Evolutionary conservation across 441 rosid genomes (phyloP).

Genomic region (Populus hybrid): DNA sequence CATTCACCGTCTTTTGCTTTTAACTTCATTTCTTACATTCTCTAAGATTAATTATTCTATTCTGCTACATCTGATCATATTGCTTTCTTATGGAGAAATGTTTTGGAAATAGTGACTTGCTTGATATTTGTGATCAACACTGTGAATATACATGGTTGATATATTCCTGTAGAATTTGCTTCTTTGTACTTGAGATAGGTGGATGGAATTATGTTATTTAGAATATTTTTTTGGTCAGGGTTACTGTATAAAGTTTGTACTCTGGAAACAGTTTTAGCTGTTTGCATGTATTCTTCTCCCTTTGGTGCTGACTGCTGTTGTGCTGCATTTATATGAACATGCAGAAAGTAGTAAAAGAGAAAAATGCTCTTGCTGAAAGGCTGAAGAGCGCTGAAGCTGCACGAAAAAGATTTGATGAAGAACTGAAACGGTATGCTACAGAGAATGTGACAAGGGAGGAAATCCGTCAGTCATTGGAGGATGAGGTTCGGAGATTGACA

Average conservation of each 20-base stretch:
- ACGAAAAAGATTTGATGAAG: slow-evolving; percentile 90
- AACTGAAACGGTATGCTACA: slow-evolving; percentile 72
- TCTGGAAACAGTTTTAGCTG: slow-evolving; percentile 11
- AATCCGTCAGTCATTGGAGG: slow-evolving; percentile 84
- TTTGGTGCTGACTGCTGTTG: background rate
- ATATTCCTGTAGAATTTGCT: background rate
- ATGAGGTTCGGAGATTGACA: slow-evolving; percentile 76
- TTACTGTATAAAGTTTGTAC: background rate
- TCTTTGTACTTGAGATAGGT: background rate
- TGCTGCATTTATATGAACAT: slow-evolving; percentile 21
- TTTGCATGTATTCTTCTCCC: slow-evolving; percentile 3
- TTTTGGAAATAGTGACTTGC: background rate
- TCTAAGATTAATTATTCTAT: background rate
- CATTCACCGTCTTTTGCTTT: background rate
- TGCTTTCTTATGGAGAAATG: background rate
- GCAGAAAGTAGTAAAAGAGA: slow-evolving; percentile 93
- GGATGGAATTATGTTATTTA: background rate
- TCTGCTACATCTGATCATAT: background rate
- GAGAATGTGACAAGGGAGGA: slow-evolving; percentile 90
- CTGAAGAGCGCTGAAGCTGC: slow-evolving; percentile 87
- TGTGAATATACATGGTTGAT: background rate
- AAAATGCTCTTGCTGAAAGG: slow-evolving; percentile 86
- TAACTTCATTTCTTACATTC: background rate
- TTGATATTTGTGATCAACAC: background rate
- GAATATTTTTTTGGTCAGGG: background rate